Base-by-base conservation (phyloP, 163 green algal species). In the Chlamydomonas reinhardtii region DNA sequence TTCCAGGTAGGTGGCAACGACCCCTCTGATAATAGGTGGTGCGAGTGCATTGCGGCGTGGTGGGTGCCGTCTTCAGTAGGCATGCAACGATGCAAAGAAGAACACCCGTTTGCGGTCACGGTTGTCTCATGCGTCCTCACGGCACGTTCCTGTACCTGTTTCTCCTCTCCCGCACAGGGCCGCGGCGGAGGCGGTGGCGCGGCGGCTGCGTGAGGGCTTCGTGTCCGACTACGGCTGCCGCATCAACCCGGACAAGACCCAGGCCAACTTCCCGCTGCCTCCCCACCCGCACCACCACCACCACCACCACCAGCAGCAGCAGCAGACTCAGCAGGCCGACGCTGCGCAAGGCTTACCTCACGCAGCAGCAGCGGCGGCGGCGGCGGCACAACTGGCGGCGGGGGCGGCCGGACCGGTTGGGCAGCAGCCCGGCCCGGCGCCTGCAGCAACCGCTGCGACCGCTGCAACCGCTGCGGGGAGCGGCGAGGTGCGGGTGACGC, bases 171-270 rank as follows among this genome's bases (percentile, higher is more conserved):
- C 39, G 39, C 39, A 48, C 43, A 82, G 88, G 0, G 80, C 87
- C 9, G 93, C 93, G 0, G 96, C 94, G 19, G 90, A 95, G 70
- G 92, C 91, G 12, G 78, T 98, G n/a, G 84, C 90, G 12, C 24
- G 27, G 17, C 80, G 90, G 37, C 83, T 95, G 82, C 72, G 88
- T n/a, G 85, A 89, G 87, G 96, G 96, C 27, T 94, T 99, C 83
- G 79, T 89, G 56, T 25, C 25, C 11, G 94, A 95, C 69, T 95
- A 97, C 83, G 93, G 93, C 74, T 92, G 94, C 32, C 29, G 15
- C 39, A 92, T 98, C 52, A 98, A 99, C 91, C 82, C 93, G 15
- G 73, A 68, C 59, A 99, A 99, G 90, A 99, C 97, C 11, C 86
- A 92, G 78, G 54, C 94, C 68, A 99, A 93, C 91, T 99, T 98